phyloP scores from a whole-genome alignment of 1,284 basidiomycete genomes.

The Cryptococcus sp. region DNA sequence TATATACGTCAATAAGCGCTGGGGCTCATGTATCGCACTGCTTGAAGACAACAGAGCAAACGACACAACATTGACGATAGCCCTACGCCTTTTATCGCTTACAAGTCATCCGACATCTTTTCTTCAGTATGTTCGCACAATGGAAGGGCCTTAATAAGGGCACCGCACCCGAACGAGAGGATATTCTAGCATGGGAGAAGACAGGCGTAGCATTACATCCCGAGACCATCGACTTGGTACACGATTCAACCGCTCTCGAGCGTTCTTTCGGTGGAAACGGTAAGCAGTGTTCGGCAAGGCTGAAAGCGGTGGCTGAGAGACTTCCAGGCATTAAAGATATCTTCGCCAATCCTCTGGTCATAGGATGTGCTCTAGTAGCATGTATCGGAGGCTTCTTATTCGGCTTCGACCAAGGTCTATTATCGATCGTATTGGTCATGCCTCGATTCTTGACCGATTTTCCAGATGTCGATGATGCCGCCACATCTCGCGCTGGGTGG shows the following conservation, averaged over 20 bases:
- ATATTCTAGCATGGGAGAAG: not conserved
- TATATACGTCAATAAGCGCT: too few species aligned
- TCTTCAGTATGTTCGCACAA: not conserved
- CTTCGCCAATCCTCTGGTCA: conserved; percentile 12
- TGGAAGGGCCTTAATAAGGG: not conserved
- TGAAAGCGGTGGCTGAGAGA: not conserved
- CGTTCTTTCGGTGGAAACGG: conserved; percentile 7
- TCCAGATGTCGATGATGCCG: conserved; percentile 31
- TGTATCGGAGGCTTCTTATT: conserved; percentile 25
- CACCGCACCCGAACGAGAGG: not conserved
- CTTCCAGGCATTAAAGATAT: conserved; percentile 18
- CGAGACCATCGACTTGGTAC: conserved; percentile 3
- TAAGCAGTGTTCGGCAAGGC: not conserved
- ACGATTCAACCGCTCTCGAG: conserved; percentile 2
- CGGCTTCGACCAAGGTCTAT: conserved; percentile 34
- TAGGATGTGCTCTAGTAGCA: conserved; percentile 2
- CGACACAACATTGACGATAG: too few species aligned
- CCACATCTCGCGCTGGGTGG: too few species aligned
- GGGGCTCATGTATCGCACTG: too few species aligned
- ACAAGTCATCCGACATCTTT: too few species aligned
- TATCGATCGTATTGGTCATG: conserved; percentile 35
- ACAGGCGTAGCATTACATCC: conserved; percentile 5
- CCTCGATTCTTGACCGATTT: conserved; percentile 28
- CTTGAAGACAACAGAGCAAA: too few species aligned
- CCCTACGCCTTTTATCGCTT: too few species aligned